Evolutionary conservation across 352 stramenopile species (phyloP).

Genomic region (Blastocystis sp.): DNA sequence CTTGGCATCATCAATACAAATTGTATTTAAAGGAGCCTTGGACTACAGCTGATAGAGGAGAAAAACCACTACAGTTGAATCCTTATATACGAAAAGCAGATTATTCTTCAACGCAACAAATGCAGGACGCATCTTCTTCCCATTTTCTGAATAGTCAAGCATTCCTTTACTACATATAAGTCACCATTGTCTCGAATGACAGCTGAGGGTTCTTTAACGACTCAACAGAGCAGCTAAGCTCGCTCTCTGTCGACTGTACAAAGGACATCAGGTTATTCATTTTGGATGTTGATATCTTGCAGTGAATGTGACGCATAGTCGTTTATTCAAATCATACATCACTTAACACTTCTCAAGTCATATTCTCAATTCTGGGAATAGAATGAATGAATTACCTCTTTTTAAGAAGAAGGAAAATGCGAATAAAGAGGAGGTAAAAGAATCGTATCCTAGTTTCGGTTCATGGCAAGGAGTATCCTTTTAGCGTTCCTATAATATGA

Average conservation of each 20-base stretch:
- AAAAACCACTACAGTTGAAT: background rate
- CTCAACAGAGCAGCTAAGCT: background rate
- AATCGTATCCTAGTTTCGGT: background rate
- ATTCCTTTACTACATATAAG: background rate
- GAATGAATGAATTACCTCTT: background rate
- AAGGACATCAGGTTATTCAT: constrained; percentile 9
- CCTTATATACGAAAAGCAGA: constrained; percentile 16
- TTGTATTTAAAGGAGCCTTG: background rate
- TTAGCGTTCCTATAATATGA: background rate
- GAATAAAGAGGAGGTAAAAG: background rate
- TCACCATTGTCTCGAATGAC: background rate
- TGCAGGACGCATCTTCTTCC: background rate
- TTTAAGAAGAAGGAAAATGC: constrained; percentile 18
- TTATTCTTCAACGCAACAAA: constrained; percentile 33
- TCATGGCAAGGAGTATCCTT: background rate
- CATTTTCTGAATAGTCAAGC: background rate
- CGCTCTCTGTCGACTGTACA: constrained; percentile 6
- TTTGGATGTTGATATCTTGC: background rate
- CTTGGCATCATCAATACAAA: constrained; percentile 29
- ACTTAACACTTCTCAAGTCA: background rate
- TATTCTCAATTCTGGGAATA: background rate
- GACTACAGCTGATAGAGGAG: background rate
- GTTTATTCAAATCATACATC: background rate
- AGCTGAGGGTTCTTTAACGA: constrained; percentile 10
- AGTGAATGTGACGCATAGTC: background rate